Evolutionary conservation across 345 rosid genomes (phyloP).

Genomic region (Syzygium aqueum): DNA sequence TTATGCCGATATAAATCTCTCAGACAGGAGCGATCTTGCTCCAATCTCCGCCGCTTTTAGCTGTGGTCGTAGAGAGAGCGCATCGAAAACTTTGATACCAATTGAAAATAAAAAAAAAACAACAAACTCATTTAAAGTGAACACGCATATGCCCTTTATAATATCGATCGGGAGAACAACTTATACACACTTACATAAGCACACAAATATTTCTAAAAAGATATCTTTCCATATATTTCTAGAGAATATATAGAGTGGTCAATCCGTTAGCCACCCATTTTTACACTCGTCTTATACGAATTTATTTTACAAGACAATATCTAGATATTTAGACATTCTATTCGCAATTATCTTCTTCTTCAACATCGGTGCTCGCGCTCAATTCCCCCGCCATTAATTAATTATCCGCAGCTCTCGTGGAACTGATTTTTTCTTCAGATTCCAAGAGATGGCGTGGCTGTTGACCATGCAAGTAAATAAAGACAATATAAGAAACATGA

Average conservation of each 20-base stretch:
- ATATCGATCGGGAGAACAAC: background rate
- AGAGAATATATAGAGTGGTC: no score
- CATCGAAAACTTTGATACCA: background rate
- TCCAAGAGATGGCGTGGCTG: background rate
- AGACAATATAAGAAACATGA: background rate
- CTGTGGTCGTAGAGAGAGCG: background rate
- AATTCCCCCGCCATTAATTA: background rate
- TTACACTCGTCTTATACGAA: background rate
- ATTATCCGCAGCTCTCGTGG: background rate
- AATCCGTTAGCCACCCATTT: no score
- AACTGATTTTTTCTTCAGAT: background rate
- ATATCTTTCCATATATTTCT: no score
- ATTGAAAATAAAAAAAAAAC: no score
- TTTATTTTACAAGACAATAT: background rate
- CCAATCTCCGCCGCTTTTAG: constrained; percentile 11
- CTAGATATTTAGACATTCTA: background rate
- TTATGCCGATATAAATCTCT: background rate
- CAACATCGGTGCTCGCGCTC: background rate
- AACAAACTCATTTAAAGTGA: background rate
- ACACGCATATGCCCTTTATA: background rate
- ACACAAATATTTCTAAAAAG: rapidly evolving
- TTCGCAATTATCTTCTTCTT: background rate
- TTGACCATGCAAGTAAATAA: background rate
- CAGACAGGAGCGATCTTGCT: constrained; percentile 10
- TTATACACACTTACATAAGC: background rate